Conservation (phyloP, 768 basidiomycete species). For the Xerocomellus dryophilus region DNA sequence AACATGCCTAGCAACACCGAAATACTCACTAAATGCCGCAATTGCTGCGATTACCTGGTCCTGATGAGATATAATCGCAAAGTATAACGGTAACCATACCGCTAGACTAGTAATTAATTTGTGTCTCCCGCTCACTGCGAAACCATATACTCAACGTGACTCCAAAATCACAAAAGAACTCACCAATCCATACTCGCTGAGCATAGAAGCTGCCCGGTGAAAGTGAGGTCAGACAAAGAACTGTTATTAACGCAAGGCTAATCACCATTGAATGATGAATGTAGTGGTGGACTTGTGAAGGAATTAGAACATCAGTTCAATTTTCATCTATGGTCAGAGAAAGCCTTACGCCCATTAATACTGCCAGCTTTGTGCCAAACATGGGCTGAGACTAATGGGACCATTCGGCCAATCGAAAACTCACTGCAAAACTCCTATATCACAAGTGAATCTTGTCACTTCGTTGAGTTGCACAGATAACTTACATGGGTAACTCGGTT, state of each 20-base stretch:
- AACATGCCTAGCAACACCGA: not conserved
- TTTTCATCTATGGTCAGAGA: not conserved
- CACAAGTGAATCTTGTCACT: not conserved
- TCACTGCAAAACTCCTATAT: not conserved
- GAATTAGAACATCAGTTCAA: not conserved
- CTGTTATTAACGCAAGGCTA: not conserved
- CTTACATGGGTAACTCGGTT: conserved; percentile 1
- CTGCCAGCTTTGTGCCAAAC: not conserved
- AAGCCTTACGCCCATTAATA: not conserved
- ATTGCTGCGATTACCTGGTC: not conserved
- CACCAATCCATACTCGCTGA: conserved; percentile 9
- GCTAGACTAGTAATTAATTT: not conserved
- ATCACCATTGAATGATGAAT: conserved; percentile 6
- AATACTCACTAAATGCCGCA: not conserved
- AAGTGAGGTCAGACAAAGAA: not conserved
- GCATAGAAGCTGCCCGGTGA: not conserved
- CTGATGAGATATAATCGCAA: not conserved
- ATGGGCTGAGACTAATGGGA: not conserved
- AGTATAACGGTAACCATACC: not conserved
- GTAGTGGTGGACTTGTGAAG: not conserved
- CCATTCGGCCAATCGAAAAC: not conserved
- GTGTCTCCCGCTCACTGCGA: conserved; percentile 4
- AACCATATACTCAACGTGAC: not conserved
- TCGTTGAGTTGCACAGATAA: not conserved
- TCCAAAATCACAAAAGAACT: not conserved